Evolutionary conservation across 164 flowering plant genomes (phyloP).

Genomic region (Kingdonia uniflora): DNA sequence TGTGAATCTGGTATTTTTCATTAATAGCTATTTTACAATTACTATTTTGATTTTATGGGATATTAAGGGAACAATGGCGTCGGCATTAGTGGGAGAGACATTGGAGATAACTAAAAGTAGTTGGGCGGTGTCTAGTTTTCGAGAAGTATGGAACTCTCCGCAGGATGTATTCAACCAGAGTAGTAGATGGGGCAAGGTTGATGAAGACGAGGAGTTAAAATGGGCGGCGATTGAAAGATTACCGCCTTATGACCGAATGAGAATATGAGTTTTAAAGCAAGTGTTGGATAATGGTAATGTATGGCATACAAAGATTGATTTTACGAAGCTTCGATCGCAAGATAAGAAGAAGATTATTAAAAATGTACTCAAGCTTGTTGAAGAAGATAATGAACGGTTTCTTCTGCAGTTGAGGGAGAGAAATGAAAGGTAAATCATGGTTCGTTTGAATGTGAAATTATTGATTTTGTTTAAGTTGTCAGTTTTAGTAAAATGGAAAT

Average conservation of each 20-base stretch:
- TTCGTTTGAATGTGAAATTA: not conserved
- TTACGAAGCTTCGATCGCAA: conserved; percentile 24
- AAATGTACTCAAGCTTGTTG: conserved; percentile 30
- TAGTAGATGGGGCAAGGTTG: conserved; percentile 9
- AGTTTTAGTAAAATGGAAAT: too few species aligned
- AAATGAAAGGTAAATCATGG: conserved; percentile 30
- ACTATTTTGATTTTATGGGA: too few species aligned
- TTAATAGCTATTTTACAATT: too few species aligned
- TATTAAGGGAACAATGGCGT: too few species aligned
- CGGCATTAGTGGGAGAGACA: conserved; percentile 20
- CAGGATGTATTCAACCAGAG: too few species aligned
- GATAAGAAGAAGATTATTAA: conserved; percentile 35
- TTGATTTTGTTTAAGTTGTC: not conserved
- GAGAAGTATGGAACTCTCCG: too few species aligned
- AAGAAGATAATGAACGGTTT: conserved; percentile 39
- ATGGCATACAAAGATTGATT: conserved; percentile 27
- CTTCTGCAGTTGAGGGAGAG: conserved; percentile 29
- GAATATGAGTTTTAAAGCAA: conserved; percentile 25
- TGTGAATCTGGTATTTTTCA: too few species aligned
- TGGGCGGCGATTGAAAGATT: conserved; percentile 65
- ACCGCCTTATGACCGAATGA: conserved; percentile 37
- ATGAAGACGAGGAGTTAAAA: conserved; percentile 52
- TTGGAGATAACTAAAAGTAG: conserved; percentile 14
- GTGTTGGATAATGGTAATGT: conserved; percentile 29
- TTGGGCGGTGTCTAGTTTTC: conserved; percentile 11